Evolutionary conservation across 805 yeast genomes (phyloP), one percentile per base, ranked within the genome.

Genomic region (Nakazawaea siamensis): DNA sequence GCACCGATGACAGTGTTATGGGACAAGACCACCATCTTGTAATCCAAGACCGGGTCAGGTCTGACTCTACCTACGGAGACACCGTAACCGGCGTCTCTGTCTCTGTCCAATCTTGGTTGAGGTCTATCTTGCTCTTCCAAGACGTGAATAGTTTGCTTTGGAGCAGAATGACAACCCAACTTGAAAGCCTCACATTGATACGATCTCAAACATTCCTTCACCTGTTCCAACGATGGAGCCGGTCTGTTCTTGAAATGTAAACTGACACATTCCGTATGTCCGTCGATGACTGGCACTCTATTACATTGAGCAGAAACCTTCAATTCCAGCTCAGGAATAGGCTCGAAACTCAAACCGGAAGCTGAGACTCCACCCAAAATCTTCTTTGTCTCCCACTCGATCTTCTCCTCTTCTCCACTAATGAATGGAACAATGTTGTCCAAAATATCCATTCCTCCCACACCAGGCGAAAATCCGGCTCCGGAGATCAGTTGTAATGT

Each of bases 1-100:
- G 98, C 98, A 54, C 98, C 98, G 47, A 92, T 85, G 50, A 92
- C 73, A 37, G 98, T 92, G 70, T 92, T 92, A 62, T 92, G 98
- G 18, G 97, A 88, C 46, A 92, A 67, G n/a, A 87, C 92, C 37
- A 92, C 96, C 88, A 92, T 90, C 66, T 92, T 92, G 67, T 73
- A 76, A 59, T 92, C 98, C 48, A 92, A 70, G 10, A 92, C 85
- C 7, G 95, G 87, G 56, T 92, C 98, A 48, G 76, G 83, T 66
- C 98, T 80, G 41, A 92, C 64, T 62, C 98, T 75, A 33, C 98
- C 97, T 34, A 92, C 97, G 30, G 94, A 73, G 35, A 90, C 96
- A 50, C 95, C 94, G 61, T 75, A 88, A 21, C 98, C 97, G 35
- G 68, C 72, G 52, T 94, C 97, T 64, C 96, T 78, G 57, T 90